phyloP scores from a whole-genome alignment of 2,329 filamentous ascomycete species.

The Sordariomycetes sp. region DNA sequence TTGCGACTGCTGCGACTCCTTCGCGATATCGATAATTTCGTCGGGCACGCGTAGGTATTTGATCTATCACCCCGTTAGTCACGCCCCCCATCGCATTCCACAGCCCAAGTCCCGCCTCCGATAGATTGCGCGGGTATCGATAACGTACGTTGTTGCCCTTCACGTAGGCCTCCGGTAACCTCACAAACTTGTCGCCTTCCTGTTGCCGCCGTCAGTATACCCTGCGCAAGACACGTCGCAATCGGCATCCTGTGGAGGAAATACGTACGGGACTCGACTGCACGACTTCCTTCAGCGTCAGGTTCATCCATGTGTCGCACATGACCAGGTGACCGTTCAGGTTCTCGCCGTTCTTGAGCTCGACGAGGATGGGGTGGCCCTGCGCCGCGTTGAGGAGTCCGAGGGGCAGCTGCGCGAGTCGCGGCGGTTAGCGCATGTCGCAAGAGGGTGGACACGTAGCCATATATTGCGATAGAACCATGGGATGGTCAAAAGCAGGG shows the following conservation, averaged over 20 bases:
- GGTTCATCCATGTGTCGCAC: conserved; percentile 99
- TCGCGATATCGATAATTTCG: conserved; percentile 89
- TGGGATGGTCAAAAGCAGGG: not conserved
- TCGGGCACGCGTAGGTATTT: conserved; percentile 96
- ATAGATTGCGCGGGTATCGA: not conserved
- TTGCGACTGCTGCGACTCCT: conserved; percentile 78
- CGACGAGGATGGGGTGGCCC: conserved; percentile 95
- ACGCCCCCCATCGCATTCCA: not conserved
- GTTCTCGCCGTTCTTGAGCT: conserved; percentile 95
- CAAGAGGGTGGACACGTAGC: not conserved
- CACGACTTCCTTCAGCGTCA: conserved; percentile 93
- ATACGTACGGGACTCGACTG: conserved; percentile 71
- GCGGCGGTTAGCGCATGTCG: not conserved
- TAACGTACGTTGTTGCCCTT: conserved; percentile 85
- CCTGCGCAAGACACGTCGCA: not conserved
- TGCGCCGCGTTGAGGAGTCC: conserved; percentile 90
- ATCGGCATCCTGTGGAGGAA: not conserved
- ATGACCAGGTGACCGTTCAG: conserved; percentile 91
- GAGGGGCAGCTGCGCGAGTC: conserved; percentile 45
- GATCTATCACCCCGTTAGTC: conserved; percentile 50
- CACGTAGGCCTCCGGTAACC: conserved; percentile 88
- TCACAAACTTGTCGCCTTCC: conserved; percentile 90
- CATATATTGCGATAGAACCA: not conserved
- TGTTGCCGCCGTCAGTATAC: conserved; percentile 15
- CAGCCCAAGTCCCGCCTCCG: not conserved